phyloP scores from a whole-genome alignment of 768 basidiomycete species.

The Solioccasus polychromus region DNA sequence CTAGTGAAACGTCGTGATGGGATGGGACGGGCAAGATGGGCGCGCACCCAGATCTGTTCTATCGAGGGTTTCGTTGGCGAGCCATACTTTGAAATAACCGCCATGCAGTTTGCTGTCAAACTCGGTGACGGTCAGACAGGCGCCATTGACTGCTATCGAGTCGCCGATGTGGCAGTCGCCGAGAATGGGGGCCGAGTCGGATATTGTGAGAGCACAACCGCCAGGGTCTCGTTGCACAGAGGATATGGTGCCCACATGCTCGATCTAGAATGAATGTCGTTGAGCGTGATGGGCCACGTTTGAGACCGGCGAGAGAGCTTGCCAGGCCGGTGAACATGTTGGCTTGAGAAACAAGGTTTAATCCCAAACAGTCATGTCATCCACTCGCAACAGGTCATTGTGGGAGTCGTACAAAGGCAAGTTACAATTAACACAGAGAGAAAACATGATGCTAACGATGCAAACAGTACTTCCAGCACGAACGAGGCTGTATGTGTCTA shows the following conservation, averaged over 20 bases:
- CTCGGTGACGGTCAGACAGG: conserved; percentile 87
- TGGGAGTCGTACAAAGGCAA: conserved; percentile 47
- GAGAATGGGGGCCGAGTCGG: conserved; percentile 68
- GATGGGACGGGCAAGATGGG: not conserved
- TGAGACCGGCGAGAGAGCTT: conserved; percentile 26
- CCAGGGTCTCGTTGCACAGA: conserved; percentile 60
- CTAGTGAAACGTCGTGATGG: conserved; percentile 37
- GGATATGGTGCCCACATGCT: conserved; percentile 79
- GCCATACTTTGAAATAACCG: conserved; percentile 90
- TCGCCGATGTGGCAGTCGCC: conserved; percentile 91
- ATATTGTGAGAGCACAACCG: conserved; percentile 82
- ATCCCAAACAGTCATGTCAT: conserved; percentile 16
- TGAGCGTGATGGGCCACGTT: conserved; percentile 3
- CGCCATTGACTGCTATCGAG: conserved; percentile 87
- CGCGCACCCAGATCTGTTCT: conserved; percentile 82
- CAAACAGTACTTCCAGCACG: conserved; percentile 49
- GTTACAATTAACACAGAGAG: conserved; percentile 3
- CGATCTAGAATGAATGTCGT: conserved; percentile 64
- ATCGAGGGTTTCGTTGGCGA: conserved; percentile 92
- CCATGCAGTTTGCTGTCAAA: conserved; percentile 62
- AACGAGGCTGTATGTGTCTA: conserved; percentile 50
- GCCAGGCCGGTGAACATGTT: conserved; percentile 81
- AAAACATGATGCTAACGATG: conserved; percentile 12
- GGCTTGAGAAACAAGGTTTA: not conserved
- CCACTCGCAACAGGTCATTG: conserved; percentile 24